Evolutionary conservation across 2,329 filamentous ascomycete species (phyloP).

Genomic region (Escovopsis weberi): DNA sequence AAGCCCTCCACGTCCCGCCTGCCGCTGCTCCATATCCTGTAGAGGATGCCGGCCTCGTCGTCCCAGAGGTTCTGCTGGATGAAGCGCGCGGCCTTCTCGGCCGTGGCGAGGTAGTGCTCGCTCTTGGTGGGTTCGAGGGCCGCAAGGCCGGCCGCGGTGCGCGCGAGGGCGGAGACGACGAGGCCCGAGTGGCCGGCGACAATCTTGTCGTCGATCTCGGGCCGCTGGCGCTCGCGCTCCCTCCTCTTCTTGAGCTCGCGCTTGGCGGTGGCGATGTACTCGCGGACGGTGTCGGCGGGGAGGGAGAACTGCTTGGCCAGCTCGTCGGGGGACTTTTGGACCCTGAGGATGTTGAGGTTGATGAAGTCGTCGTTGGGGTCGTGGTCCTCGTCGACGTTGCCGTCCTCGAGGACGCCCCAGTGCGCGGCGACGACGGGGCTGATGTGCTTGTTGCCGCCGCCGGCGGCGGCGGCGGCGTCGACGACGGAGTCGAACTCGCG

Average conservation of each 20-base stretch:
- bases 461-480: constrained; percentile 26
- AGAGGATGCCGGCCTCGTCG: constrained; percentile 43
- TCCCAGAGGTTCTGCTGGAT: constrained; percentile 65
- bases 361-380: constrained; percentile 91
- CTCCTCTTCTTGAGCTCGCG: constrained; percentile 56
- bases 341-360: constrained; percentile 75
- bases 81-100: constrained; percentile 55
- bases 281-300: constrained; percentile 50
- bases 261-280: constrained; percentile 52
- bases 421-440: constrained; percentile 65
- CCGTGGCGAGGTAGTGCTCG: constrained; percentile 47
- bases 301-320: constrained; percentile 65
- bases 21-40: constrained; percentile 58
- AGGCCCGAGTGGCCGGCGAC: constrained; percentile 81
- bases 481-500: constrained; percentile 73
- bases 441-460: constrained; percentile 34
- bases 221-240: constrained; percentile 58
- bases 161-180: constrained; percentile 68
- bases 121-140: constrained; percentile 42
- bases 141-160: constrained; percentile 55
- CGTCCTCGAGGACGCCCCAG: constrained; percentile 71
- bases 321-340: constrained; percentile 51
- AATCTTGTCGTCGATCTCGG: constrained; percentile 76
- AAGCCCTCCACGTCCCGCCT: constrained; percentile 52
- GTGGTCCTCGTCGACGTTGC: constrained; percentile 69